Percentiles rank a stretch among this genome's conserved stretches.
Conservation (phyloP, 129 eudicot genomes). For the Rutidosis leptorrhynchoides region DNA sequence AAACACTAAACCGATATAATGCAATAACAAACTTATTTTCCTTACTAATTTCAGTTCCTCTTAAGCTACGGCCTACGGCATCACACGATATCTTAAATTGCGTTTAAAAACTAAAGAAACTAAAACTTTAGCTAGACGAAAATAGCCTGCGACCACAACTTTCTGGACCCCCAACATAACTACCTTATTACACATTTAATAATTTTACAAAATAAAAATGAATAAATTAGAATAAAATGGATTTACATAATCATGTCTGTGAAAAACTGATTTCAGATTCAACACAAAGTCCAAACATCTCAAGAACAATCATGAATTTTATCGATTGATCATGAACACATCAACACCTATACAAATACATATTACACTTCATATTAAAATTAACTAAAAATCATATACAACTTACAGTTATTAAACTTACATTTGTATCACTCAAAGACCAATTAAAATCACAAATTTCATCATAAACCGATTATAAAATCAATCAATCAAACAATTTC, state of each 20-base stretch:
- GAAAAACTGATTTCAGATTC: neutral
- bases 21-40: neutral
- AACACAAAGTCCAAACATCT: constrained; percentile 16
- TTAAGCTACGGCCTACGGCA: neutral
- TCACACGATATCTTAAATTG: neutral
- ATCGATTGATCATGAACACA: constrained; percentile 11
- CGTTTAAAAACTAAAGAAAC: neutral
- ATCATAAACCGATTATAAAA: neutral
- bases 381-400: constrained; percentile 13
- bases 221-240: constrained; percentile 5
- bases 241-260: neutral
- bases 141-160: neutral
- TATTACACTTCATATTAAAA: neutral
- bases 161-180: constrained; percentile 9
- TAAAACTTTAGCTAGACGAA: neutral
- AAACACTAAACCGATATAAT: neutral
- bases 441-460: constrained; percentile 11
- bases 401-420: constrained; percentile 24
- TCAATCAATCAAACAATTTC: constrained; percentile 21
- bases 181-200: constrained; percentile 1
- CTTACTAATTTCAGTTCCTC: neutral
- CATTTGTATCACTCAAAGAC: neutral
- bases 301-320: constrained; percentile 18
- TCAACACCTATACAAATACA: constrained; percentile 11
- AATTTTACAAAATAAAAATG: neutral